Conservation (phyloP, 495 filamentous ascomycete genomes). For the Umbilicaria muhlenbergii region DNA sequence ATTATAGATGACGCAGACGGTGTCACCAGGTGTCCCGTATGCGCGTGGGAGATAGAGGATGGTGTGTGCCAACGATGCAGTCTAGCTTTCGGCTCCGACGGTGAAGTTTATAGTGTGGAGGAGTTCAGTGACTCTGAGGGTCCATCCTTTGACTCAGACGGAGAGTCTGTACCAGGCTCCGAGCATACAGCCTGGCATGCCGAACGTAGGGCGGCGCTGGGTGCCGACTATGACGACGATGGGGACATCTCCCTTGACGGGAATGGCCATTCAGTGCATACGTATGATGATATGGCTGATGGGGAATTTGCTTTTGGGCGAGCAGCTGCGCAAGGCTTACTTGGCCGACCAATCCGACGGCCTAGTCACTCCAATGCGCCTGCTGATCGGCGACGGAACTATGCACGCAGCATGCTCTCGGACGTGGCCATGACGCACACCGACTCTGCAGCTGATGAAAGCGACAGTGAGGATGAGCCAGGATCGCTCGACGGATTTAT, state of each 20-base stretch:
- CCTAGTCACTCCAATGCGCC: background rate
- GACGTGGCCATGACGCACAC: background rate
- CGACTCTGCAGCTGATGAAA: slow-evolving; percentile 1
- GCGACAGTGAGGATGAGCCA: slow-evolving; percentile 11
- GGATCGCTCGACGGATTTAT: slow-evolving; percentile 28
- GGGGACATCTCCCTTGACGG: slow-evolving; percentile 6
- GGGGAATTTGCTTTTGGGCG: too few species aligned
- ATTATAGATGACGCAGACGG: slow-evolving; percentile 45
- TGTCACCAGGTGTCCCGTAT: slow-evolving; percentile 46
- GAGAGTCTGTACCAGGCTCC: background rate
- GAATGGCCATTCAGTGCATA: slow-evolving; percentile 1
- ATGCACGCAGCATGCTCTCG: background rate
- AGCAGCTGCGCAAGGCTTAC: too few species aligned
- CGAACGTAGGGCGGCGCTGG: slow-evolving; percentile 10
- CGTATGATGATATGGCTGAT: too few species aligned
- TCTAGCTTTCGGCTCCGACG: slow-evolving; percentile 27
- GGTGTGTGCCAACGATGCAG: slow-evolving; percentile 39
- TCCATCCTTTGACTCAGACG: background rate
- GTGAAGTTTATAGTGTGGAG: slow-evolving; percentile 6
- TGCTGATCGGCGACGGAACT: background rate
- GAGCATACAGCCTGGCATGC: slow-evolving; percentile 2
- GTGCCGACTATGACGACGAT: slow-evolving; percentile 15
- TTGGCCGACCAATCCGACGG: too few species aligned
- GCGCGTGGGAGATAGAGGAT: slow-evolving; percentile 49
- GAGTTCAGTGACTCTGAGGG: too few species aligned